phyloP scores from a whole-genome alignment of 2,329 filamentous ascomycete genomes.

The Tolypocladium paradoxum region DNA sequence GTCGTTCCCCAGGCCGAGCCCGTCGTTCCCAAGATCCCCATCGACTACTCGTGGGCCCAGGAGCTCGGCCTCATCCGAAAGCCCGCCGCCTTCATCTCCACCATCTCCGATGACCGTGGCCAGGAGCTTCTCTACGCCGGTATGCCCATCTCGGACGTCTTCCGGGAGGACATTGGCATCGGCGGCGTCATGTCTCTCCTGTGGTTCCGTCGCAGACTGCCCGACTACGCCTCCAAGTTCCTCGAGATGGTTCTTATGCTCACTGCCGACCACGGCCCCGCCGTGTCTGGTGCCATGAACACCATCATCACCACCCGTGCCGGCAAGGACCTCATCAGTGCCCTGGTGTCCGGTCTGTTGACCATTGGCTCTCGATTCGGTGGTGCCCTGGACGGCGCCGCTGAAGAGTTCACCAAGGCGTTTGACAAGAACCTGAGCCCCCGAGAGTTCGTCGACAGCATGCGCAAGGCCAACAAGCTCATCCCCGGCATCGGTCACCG shows the following conservation, averaged over 20 bases:
- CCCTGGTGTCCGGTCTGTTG: conserved; percentile 89
- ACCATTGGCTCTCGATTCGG: conserved; percentile 98
- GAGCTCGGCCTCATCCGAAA: conserved; percentile 99
- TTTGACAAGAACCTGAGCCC: conserved; percentile 97
- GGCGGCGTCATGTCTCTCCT: conserved; percentile 99
- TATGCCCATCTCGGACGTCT: conserved; percentile 99
- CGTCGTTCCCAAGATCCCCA: conserved; percentile 94
- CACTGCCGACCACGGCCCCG: conserved; percentile 96
- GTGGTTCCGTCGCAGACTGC: conserved; percentile 98
- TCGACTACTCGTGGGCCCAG: conserved; percentile 99
- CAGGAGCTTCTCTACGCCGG: conserved; percentile 98
- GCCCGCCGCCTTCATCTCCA: conserved; percentile 98
- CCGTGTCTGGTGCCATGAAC: conserved; percentile 99
- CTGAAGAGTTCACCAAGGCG: conserved; percentile 96
- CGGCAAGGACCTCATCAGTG: conserved; percentile 95
- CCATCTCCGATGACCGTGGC: conserved; percentile 98
- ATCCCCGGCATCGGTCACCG: conserved; percentile 98
- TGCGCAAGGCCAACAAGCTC: conserved; percentile 99
- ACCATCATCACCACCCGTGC: conserved; percentile 99
- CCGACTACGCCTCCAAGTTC: conserved; percentile 95
- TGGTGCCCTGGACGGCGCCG: conserved; percentile 94
- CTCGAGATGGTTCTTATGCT: conserved; percentile 99
- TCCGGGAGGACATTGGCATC: conserved; percentile 97
- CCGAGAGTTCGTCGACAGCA: conserved; percentile 96
- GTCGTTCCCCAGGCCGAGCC: conserved; percentile 84